Evolutionary conservation across 495 filamentous ascomycete species (phyloP), one percentile per base, ranked within the genome.

Genomic region (Letharia columbiana): DNA sequence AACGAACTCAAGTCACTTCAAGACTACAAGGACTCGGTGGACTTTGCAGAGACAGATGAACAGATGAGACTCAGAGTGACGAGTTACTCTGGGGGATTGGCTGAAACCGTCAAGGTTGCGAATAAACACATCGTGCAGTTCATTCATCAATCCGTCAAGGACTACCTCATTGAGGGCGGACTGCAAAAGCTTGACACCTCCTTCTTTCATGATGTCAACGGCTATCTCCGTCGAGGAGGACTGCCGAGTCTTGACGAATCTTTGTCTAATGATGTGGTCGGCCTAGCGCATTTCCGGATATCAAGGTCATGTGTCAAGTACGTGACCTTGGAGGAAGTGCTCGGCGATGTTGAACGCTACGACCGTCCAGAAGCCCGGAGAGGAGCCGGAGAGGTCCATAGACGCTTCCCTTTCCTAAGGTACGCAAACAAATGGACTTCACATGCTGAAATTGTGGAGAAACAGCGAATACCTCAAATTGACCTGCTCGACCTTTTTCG

Each of bases 61-160:
- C 39, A 62, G n/a, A 62, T 50, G 60, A 10, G n/a, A 13, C 17
- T 12, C 17, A 45, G 0, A n/a, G 5, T 50, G 8, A 6, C 1
- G 28, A 17, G 15, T 20, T 31, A 39, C 35, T 62, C 60, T 20
- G 10, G 31, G 28, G 60, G 60, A 20, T 17, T 62, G 8, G 44
- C 6, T 23, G 60, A 62, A 35, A 42, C 23, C 39, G 18, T 23
- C 10, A 35, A n/a, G 4, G 13, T 23, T 18, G 11, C 9, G 17
- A 13, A 7, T 12, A 20, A 6, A 18, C 6, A 6, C 2, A 33
- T 33, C 10, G 63, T 47, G 33, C 63, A 44, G 8, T 65, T 65
- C 9, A 59, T 58, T 9, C 63, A 65, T 59, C 63, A 65, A 28
- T 65, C 63, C 6, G 56, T 59, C n/a, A 59, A 59, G 4, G 63